These are phyloP conservation scores for Artomyces pyxidatus DNA, from an alignment of 768 basidiomycete species.

Conservation along the genomic window DNA sequence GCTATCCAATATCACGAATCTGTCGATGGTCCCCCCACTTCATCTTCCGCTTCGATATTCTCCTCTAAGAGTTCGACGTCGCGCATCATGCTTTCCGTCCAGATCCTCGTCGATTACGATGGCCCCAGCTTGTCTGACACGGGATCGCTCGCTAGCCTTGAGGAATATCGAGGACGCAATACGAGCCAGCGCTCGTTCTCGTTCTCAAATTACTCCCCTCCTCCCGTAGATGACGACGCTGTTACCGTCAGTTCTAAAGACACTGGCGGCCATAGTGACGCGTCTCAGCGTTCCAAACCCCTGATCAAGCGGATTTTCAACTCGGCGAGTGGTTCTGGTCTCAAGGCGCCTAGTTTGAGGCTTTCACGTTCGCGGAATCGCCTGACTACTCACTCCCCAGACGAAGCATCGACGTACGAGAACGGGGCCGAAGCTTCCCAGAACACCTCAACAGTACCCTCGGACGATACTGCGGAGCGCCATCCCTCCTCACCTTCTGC, in stretches of 20 bases:
- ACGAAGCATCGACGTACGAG: not conserved
- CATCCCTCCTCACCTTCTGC: not conserved
- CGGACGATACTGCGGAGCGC: too few relatives aligned
- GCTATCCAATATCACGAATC: constrained; percentile 84
- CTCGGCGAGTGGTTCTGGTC: not conserved
- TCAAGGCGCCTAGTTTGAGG: not conserved
- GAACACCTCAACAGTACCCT: too few relatives aligned
- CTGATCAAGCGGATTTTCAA: constrained; percentile 20
- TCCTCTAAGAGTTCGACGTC: constrained; percentile 56
- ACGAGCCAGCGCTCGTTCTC: constrained; percentile 51
- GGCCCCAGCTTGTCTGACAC: constrained; percentile 88
- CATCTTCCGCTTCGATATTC: constrained; percentile 67
- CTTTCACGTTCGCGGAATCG: constrained; percentile 6
- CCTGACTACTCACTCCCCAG: not conserved
- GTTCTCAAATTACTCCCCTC: constrained; percentile 30
- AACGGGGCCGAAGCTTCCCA: too few relatives aligned
- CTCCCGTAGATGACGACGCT: constrained; percentile 60
- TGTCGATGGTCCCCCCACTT: constrained; percentile 59
- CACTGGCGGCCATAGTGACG: constrained; percentile 26
- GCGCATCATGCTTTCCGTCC: constrained; percentile 67
- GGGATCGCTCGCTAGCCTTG: constrained; percentile 68
- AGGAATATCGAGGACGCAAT: constrained; percentile 58
- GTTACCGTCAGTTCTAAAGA: constrained; percentile 72
- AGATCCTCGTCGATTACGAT: constrained; percentile 82
- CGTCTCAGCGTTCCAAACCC: not conserved